phyloP scores from a whole-genome alignment of 139 green algal genomes.

The Chlorella sp. region DNA sequence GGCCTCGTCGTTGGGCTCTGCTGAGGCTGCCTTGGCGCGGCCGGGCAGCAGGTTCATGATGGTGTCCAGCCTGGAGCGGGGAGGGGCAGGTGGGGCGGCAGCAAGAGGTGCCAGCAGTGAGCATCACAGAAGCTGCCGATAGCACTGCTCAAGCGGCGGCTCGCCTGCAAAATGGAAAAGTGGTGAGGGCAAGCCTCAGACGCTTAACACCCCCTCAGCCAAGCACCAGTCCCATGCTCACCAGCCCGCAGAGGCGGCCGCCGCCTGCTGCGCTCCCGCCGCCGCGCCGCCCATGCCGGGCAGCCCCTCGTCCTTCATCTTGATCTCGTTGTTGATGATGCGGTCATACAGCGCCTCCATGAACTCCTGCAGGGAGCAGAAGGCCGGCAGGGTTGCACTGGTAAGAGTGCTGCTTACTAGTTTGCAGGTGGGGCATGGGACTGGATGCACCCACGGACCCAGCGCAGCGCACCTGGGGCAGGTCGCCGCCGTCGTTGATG shows the following conservation, averaged over 20 bases:
- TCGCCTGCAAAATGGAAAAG: too few relatives aligned
- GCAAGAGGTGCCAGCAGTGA: too few relatives aligned
- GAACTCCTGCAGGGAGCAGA: slow-evolving; percentile 78
- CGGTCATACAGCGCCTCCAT: slow-evolving; percentile 94
- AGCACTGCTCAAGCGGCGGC: too few relatives aligned
- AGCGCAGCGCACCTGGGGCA: slow-evolving; percentile 59
- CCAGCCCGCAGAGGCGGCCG: slow-evolving; percentile 33
- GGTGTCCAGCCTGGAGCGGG: slow-evolving; percentile 42
- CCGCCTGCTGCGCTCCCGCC: not conserved
- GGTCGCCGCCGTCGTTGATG: slow-evolving; percentile 96
- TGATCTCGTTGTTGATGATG: slow-evolving; percentile 97
- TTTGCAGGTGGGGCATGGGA: too few relatives aligned
- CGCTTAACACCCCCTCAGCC: too few relatives aligned
- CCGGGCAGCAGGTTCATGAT: slow-evolving; percentile 68
- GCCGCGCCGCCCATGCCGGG: not conserved
- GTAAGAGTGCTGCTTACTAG: too few relatives aligned
- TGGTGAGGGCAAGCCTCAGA: too few relatives aligned
- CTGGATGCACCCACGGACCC: not conserved
- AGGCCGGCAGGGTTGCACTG: too few relatives aligned
- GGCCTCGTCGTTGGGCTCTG: slow-evolving; percentile 82
- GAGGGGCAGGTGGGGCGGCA: too few relatives aligned
- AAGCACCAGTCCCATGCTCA: too few relatives aligned
- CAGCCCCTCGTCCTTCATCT: slow-evolving; percentile 81
- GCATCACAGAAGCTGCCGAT: too few relatives aligned
- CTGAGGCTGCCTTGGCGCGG: slow-evolving; percentile 44